These are phyloP conservation scores for Mariannaea elegans DNA, from an alignment of 2,329 filamentous ascomycete species.

Conservation along the genomic window DNA sequence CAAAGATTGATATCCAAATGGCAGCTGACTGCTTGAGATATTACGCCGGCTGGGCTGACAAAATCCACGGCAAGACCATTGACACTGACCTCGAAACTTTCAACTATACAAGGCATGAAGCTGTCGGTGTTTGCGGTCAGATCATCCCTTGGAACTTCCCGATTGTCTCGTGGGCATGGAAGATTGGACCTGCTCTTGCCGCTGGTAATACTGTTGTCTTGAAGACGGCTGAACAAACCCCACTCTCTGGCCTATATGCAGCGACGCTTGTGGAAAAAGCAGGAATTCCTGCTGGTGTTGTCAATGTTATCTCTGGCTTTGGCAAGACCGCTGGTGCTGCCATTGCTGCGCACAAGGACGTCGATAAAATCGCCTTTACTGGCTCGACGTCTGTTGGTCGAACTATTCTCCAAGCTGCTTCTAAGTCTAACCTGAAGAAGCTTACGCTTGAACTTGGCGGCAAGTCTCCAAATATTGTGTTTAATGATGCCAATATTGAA, in stretches of 20 bases:
- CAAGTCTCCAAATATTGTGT: background rate
- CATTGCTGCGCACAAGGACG: background rate
- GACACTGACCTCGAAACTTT: background rate
- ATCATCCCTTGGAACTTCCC: constrained; percentile 14
- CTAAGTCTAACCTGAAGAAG: background rate
- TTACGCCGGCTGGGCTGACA: constrained; percentile 78
- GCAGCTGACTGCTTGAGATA: background rate
- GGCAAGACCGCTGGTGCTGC: background rate
- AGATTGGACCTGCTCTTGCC: background rate
- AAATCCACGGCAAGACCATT: constrained; percentile 49
- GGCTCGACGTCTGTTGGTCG: background rate
- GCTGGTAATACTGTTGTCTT: constrained; percentile 1
- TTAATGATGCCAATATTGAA: background rate
- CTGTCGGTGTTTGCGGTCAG: constrained; percentile 2
- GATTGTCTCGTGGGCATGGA: background rate
- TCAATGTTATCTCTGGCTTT: constrained; percentile 2
- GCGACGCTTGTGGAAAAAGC: background rate
- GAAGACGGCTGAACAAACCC: constrained; percentile 4
- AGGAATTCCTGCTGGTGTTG: background rate
- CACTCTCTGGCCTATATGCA: background rate
- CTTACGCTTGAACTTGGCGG: constrained; percentile 2
- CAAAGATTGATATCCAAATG: background rate
- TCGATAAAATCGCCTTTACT: constrained; percentile 7
- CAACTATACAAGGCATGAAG: background rate
- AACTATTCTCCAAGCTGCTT: background rate